phyloP scores from a whole-genome alignment of 768 basidiomycete genomes.

The Tephrocybe sp. region DNA sequence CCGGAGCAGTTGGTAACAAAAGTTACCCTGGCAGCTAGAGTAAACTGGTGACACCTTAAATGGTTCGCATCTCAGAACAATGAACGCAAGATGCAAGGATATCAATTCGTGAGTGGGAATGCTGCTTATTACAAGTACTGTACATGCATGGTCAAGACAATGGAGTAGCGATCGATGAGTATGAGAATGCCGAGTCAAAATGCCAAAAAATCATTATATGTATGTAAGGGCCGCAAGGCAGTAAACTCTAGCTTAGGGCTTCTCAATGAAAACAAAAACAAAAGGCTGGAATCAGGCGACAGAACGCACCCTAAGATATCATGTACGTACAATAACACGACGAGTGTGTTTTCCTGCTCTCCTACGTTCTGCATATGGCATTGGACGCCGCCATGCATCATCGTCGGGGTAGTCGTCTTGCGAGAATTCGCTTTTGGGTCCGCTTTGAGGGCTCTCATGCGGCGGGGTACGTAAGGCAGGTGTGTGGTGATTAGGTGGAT shows the following conservation, averaged over 20 bases:
- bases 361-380: conserved; percentile 71
- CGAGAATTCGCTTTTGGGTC: conserved; percentile 36
- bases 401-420: conserved; percentile 61
- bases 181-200: conserved; percentile 10
- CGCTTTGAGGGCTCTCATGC: conserved; percentile 38
- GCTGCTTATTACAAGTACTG: neutral
- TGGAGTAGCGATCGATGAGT: conserved; percentile 9
- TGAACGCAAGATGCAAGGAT: neutral
- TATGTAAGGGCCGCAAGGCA: conserved; percentile 9
- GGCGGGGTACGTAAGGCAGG: conserved; percentile 45
- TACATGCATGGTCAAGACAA: conserved; percentile 14
- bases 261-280: conserved; percentile 1
- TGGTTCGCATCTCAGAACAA: neutral
- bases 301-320: conserved; percentile 20
- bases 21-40: neutral
- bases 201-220: conserved; percentile 14
- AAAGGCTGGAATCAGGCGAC: neutral
- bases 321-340: conserved; percentile 63
- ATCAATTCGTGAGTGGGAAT: conserved; percentile 3
- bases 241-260: conserved; percentile 11
- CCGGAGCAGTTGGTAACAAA: neutral
- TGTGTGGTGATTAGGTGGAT: conserved; percentile 35
- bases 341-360: conserved; percentile 80
- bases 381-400: conserved; percentile 71
- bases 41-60: neutral